phyloP scores from a whole-genome alignment of 805 yeast genomes.

The Monosporozyma siamensis region DNA sequence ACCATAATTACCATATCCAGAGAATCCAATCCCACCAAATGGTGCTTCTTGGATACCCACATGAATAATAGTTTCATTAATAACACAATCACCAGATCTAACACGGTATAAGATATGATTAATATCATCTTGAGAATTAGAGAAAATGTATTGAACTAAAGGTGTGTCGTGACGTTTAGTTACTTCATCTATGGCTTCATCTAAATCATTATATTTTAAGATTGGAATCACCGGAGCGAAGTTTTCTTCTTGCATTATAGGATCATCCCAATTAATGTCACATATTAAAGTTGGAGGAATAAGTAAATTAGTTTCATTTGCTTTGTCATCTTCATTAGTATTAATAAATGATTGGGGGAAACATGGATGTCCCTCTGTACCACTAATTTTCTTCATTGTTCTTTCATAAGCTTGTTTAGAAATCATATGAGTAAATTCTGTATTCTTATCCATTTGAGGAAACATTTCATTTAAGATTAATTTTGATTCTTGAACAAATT shows the following conservation, averaged over 20 bases:
- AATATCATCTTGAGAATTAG: conserved; percentile 39
- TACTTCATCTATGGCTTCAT: conserved; percentile 37
- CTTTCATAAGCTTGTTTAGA: conserved; percentile 45
- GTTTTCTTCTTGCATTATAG: conserved; percentile 64
- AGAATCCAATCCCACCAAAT: conserved; percentile 83
- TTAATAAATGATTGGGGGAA: conserved; percentile 14
- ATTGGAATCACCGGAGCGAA: conserved; percentile 86
- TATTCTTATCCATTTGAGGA: conserved; percentile 30
- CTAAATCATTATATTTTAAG: conserved; percentile 40
- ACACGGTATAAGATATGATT: conserved; percentile 40
- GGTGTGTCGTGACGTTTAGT: conserved; percentile 58
- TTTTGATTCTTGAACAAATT: conserved; percentile 36
- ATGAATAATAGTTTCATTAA: conserved; percentile 68
- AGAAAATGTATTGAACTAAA: conserved; percentile 66
- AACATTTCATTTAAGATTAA: conserved; percentile 38
- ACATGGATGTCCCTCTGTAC: conserved; percentile 39
- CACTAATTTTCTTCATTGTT: conserved; percentile 35
- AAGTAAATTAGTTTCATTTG: conserved; percentile 32
- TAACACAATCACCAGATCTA: conserved; percentile 62
- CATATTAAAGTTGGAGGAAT: conserved; percentile 69
- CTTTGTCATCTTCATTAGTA: background rate
- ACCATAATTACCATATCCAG: conserved; percentile 80
- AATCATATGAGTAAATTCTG: conserved; percentile 54
- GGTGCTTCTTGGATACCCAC: conserved; percentile 63
- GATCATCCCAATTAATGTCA: conserved; percentile 54